Percentiles rank a stretch among this genome's conserved stretches.
Conservation (phyloP, 148 eudicot genomes). For the Dianthus caryophyllus region DNA sequence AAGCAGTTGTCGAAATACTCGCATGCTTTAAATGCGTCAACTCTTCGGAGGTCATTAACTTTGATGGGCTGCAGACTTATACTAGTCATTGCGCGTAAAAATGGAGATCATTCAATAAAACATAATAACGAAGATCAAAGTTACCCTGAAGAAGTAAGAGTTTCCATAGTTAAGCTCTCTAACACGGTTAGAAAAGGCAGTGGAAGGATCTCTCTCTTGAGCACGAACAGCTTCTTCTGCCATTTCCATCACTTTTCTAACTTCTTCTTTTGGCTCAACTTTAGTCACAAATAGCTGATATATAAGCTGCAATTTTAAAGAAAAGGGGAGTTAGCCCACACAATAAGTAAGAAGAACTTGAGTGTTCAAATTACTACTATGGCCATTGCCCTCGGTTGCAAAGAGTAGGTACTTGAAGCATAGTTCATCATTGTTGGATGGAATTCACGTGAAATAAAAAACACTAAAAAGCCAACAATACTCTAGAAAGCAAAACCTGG, state of each 20-base stretch:
- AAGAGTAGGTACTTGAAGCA: not conserved
- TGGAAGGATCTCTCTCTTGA: conserved; percentile 91
- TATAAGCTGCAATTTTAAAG: conserved; percentile 50
- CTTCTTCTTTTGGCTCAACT: conserved; percentile 72
- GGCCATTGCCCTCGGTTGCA: not conserved
- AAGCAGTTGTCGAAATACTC: conserved; percentile 67
- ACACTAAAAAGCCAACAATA: not conserved
- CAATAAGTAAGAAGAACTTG: not conserved
- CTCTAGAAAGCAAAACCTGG: conserved; percentile 46
- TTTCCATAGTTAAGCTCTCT: conserved; percentile 89
- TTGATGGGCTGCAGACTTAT: conserved; percentile 54
- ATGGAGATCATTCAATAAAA: conserved; percentile 3
- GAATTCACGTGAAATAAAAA: not conserved
- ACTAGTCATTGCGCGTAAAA: conserved; percentile 1
- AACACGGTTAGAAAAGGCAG: conserved; percentile 83
- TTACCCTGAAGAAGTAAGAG: conserved; percentile 75
- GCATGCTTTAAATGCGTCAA: conserved; percentile 75
- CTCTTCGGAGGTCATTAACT: conserved; percentile 50
- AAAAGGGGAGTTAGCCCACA: not conserved
- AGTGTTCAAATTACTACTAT: not conserved
- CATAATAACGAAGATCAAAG: conserved; percentile 9
- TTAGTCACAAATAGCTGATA: conserved; percentile 75
- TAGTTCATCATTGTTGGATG: not conserved
- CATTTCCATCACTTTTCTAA: conserved; percentile 92
- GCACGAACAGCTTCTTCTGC: conserved; percentile 85